A percentile compares a stretch with the other conserved stretches of the same genome.
These are phyloP conservation scores for Obelidium mucronatum DNA, from an alignment of 192 early-diverging fungal genomes.

Conservation along the genomic window DNA sequence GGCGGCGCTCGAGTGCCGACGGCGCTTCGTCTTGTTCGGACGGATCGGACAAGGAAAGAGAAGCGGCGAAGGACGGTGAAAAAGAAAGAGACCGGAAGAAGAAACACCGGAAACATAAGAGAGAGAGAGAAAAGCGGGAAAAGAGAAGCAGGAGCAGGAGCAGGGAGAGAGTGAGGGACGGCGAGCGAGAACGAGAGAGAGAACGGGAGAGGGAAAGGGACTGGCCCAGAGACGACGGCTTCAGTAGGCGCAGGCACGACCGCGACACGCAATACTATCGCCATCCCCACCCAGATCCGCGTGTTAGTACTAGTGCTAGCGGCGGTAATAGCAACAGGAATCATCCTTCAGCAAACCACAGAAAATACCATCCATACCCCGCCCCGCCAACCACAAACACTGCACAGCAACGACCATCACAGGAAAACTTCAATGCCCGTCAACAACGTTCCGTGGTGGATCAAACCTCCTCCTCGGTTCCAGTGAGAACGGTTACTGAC, in stretches of 20 bases:
- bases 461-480: background rate
- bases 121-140: background rate
- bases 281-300: background rate
- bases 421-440: background rate
- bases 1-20: background rate
- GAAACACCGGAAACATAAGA: background rate
- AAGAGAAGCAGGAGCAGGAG: background rate
- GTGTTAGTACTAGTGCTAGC: too few species aligned
- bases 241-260: background rate
- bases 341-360: background rate
- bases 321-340: background rate
- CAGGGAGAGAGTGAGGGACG: background rate
- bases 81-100: background rate
- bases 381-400: background rate
- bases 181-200: background rate
- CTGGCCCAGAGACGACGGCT: background rate
- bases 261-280: background rate
- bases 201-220: background rate
- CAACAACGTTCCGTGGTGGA: too few species aligned
- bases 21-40: background rate
- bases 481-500: conserved; percentile 19
- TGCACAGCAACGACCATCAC: background rate
- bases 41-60: background rate
- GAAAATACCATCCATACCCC: background rate
- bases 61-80: background rate